These are phyloP conservation scores for Linnemannia elongata DNA, from an alignment of 192 early-diverging fungal genomes.

Conservation along the genomic window DNA sequence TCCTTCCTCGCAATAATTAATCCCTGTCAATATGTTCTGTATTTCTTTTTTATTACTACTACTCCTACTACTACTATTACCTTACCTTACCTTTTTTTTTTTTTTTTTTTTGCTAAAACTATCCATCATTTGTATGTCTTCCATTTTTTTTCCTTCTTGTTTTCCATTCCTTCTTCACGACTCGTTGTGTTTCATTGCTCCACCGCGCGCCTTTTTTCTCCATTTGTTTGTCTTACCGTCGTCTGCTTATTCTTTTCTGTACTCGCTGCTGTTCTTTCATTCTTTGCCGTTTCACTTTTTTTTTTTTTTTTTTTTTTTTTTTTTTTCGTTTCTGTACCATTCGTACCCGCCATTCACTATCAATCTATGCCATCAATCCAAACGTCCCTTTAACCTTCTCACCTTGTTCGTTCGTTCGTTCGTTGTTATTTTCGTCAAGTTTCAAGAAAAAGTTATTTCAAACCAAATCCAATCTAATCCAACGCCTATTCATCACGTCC, in stretches of 20 bases:
- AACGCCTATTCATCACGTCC: not conserved
- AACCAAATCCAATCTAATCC: not conserved
- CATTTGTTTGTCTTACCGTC: not conserved
- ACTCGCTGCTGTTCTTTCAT: not conserved
- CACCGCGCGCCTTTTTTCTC: not conserved
- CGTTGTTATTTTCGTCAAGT: not conserved
- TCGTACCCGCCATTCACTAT: not conserved
- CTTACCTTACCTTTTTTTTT: not conserved
- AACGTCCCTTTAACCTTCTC: not conserved
- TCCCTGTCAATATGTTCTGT: not conserved
- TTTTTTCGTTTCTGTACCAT: slow-evolving; percentile 18
- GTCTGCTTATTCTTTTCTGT: not conserved
- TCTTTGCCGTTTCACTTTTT: not conserved
- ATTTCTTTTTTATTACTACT: not conserved
- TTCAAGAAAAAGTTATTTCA: not conserved
- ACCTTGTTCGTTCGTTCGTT: not conserved
- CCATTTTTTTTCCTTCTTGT: not conserved
- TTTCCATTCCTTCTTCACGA: not conserved
- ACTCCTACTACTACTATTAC: not conserved
- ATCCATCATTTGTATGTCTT: slow-evolving; percentile 3
- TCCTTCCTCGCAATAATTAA: not conserved
- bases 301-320: not conserved
- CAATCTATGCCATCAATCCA: not conserved
- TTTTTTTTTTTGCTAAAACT: not conserved
- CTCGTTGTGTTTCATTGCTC: not conserved